Percentiles rank a stretch among this genome's conserved stretches.
Conservation (phyloP, 2,329 filamentous ascomycete species). For the Penicillium verrucosum region DNA sequence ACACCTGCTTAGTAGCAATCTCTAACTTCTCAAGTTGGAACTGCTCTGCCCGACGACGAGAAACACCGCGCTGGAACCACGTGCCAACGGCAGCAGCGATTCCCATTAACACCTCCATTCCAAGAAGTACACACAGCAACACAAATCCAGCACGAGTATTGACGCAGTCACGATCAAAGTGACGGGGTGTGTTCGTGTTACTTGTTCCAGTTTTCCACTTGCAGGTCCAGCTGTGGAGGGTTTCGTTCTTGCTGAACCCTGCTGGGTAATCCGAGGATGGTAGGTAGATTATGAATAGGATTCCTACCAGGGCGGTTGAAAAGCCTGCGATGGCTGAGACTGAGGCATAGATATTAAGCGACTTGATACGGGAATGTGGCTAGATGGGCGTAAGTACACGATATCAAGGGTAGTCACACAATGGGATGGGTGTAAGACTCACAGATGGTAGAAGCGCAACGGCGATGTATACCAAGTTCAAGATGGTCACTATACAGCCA, state of each 20-base stretch:
- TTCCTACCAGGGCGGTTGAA: constrained; percentile 32
- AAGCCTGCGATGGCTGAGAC: constrained; percentile 36
- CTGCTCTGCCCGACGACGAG: constrained; percentile 25
- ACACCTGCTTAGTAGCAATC: constrained; percentile 25
- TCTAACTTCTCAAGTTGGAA: constrained; percentile 29
- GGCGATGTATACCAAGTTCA: constrained; percentile 34
- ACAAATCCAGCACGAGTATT: constrained; percentile 37
- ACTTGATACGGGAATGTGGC: constrained; percentile 36
- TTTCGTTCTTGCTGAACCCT: constrained; percentile 34
- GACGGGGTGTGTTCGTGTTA: constrained; percentile 25
- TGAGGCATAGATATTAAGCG: constrained; percentile 35
- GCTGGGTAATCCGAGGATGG: constrained; percentile 29
- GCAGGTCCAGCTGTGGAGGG: constrained; percentile 43
- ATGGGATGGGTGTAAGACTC: constrained; percentile 9
- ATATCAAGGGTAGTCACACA: not conserved
- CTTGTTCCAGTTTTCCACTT: constrained; percentile 33
- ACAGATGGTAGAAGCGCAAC: constrained; percentile 38
- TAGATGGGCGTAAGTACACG: constrained; percentile 12
- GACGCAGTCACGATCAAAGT: constrained; percentile 40
- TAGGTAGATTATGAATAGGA: constrained; percentile 35
- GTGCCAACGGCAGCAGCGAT: constrained; percentile 29
- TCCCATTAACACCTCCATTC: constrained; percentile 36
- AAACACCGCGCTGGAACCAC: constrained; percentile 32
- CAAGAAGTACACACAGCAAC: constrained; percentile 35
- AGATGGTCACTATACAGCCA: constrained; percentile 35